Evolutionary conservation across 2,329 filamentous ascomycete species (phyloP), one percentile per base, ranked within the genome.

Genomic region (Cyphellophora attinorum): DNA sequence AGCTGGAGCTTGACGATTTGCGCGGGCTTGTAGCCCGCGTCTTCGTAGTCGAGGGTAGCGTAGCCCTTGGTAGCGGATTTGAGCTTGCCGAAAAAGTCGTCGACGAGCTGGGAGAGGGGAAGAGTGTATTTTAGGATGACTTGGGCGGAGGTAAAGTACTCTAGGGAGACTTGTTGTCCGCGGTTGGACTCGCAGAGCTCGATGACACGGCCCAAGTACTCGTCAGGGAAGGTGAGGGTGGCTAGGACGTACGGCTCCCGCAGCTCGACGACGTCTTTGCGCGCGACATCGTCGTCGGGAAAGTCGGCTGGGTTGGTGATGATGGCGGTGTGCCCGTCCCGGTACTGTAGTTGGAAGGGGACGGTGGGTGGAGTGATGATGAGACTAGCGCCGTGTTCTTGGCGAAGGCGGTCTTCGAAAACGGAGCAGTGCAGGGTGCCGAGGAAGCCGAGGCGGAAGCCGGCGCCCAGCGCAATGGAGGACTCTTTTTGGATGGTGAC

Each of bases 391-490:
- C 89, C 91, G 51, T 98, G 88, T 58, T 98, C 91, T 59, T 95
- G 86, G 28, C 85, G 78, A 34, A 98, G 64, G 1, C 91, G 82
- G 58, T 98, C 91, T 60, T 98, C 88, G 50, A 98, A 98, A 4
- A 98, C 91, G n/a, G 88, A 96, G 62, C 91, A 96, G 58, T 98
- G 91, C 31, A 98, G 66, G 10, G 88, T 96, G n/a, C 91, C 91
- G 3, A 98, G 63, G 53, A 98, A 98, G 0, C 91, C 91, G 8
- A 98, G 65, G 29, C 91, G 79, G 81, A 91, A 98, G 2, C 91
- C 91, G 1, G 89, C 84, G 1, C 91, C 91, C 0, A 98, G 68
- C 1, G 91, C 91, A 53, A 96, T 86, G 0, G 88, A 95, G 16
- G 84, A 85, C 55, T 96, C 91, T 56, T 96, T 96, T 49, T 88